Percentiles rank a stretch among this genome's conserved stretches.
Evolutionary conservation across 1,284 basidiomycete genomes (phyloP).

Genomic region (Ustilago bromivora): DNA sequence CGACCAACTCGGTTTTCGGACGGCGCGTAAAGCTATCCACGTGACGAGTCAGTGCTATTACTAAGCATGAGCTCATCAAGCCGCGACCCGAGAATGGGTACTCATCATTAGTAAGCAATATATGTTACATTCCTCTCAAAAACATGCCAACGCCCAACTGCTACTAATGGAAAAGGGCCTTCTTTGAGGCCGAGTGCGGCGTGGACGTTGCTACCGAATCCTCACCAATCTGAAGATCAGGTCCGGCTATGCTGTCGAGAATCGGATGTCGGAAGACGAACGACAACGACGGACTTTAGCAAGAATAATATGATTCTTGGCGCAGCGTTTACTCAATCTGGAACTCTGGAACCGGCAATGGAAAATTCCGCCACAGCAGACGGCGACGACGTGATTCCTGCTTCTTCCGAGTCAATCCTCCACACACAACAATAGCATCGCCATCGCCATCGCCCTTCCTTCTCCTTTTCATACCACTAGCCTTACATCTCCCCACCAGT

Average conservation of each 20-base stretch:
- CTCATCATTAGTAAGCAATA: too few relatives aligned
- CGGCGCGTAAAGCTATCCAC: too few relatives aligned
- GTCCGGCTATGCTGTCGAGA: neutral
- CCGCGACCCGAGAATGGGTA: fast-evolving
- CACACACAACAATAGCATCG: slow-evolving; percentile 1
- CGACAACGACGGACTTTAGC: slow-evolving; percentile 1
- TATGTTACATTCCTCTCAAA: too few relatives aligned
- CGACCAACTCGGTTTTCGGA: too few relatives aligned
- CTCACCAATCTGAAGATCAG: neutral
- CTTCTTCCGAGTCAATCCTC: slow-evolving; percentile 7
- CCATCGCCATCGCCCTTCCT: neutral
- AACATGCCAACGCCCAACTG: too few relatives aligned
- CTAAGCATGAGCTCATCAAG: too few relatives aligned
- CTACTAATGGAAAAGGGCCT: too few relatives aligned
- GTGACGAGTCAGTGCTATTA: too few relatives aligned
- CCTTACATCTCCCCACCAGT: neutral
- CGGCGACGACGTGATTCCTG: slow-evolving; percentile 35
- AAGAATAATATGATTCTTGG: neutral
- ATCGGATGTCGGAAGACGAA: slow-evolving; percentile 2
- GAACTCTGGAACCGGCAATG: neutral
- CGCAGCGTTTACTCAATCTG: slow-evolving; percentile 7
- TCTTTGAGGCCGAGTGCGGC: too few relatives aligned
- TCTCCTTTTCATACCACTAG: neutral
- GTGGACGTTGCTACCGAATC: too few relatives aligned
- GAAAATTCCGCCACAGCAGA: slow-evolving; percentile 32